Evolutionary conservation across 75 land plant genomes (phyloP), one percentile per base, ranked within the genome.

Genomic region (Azolla pinnata): DNA sequence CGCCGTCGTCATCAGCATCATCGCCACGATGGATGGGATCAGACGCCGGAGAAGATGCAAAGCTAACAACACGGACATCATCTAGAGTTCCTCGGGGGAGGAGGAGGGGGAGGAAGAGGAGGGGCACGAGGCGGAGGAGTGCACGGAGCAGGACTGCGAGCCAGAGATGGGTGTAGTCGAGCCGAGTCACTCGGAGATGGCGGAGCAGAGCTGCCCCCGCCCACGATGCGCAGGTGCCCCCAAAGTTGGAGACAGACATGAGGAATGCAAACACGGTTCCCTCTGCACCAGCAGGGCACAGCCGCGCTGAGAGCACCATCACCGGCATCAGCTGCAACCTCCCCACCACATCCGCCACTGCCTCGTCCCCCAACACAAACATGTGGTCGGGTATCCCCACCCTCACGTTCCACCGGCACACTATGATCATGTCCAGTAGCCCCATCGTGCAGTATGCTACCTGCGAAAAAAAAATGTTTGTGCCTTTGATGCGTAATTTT

Each of bases 251-350:
- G 29, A 68, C 68, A 19, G 71, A 68, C 71, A 68, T 68, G 4
- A 68, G 58, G 42, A 68, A 68, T 18, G 71, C 71, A 53, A 68
- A 68, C n/a, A 68, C 67, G 24, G 71, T 68, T 18, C 71, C 71
- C 25, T 68, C 71, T 0, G 64, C 44, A 4, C 71, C 71, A 18
- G 24, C 21, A 17, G 71, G 71, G 21, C 71, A 68, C 28, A 68
- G 56, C 51, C 34, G 64, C 8, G 71, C 57, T n/a, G 71, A 68
- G n/a, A 68, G 40, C 21, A 68, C 71, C 35, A 68, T 34, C 35
- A 68, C 33, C 12, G 71, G 71, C 56, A 68, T 68, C 29, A 68
- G 21, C 44, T 68, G 58, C 54, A 68, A 33, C 57, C 54, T 64
- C 46, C 46, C 49, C 30, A 68, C 64, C 16, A 45, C 68, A 53